Percentiles rank a stretch among this genome's conserved stretches.
These are phyloP conservation scores for Xylariaceae sp. DNA, from an alignment of 2,329 filamentous ascomycete genomes.

Conservation along the genomic window DNA sequence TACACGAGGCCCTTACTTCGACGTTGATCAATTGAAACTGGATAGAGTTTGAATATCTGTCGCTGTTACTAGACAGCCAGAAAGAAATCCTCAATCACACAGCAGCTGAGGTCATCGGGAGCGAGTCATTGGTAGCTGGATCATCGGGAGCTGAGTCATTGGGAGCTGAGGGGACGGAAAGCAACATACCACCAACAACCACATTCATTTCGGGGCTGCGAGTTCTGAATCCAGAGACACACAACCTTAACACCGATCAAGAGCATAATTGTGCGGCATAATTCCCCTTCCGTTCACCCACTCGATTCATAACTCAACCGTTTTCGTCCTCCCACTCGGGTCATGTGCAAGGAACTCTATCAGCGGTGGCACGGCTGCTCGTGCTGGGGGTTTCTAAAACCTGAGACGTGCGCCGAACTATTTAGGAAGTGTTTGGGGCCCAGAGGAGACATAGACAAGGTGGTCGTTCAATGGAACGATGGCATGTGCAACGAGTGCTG, in stretches of 20 bases:
- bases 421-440: slow-evolving; percentile 39
- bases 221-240: slow-evolving; percentile 5
- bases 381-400: slow-evolving; percentile 38
- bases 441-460: slow-evolving; percentile 38
- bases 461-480: slow-evolving; percentile 37
- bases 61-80: slow-evolving; percentile 41
- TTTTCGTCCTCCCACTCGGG: slow-evolving; percentile 1
- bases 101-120: slow-evolving; percentile 3
- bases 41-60: slow-evolving; percentile 17
- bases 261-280: slow-evolving; percentile 1
- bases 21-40: slow-evolving; percentile 23
- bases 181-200: neutral
- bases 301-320: neutral
- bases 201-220: slow-evolving; percentile 6
- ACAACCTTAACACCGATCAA: slow-evolving; percentile 6
- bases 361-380: slow-evolving; percentile 38
- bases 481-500: slow-evolving; percentile 40
- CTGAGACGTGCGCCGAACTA: slow-evolving; percentile 35
- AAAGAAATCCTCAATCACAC: slow-evolving; percentile 10
- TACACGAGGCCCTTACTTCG: slow-evolving; percentile 17
- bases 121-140: slow-evolving; percentile 3
- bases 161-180: slow-evolving; percentile 2
- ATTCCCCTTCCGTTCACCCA: neutral
- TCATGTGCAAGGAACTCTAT: slow-evolving; percentile 41
- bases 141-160: slow-evolving; percentile 5